phyloP scores from a whole-genome alignment of 768 basidiomycete species.

The Amanita phalloides region DNA sequence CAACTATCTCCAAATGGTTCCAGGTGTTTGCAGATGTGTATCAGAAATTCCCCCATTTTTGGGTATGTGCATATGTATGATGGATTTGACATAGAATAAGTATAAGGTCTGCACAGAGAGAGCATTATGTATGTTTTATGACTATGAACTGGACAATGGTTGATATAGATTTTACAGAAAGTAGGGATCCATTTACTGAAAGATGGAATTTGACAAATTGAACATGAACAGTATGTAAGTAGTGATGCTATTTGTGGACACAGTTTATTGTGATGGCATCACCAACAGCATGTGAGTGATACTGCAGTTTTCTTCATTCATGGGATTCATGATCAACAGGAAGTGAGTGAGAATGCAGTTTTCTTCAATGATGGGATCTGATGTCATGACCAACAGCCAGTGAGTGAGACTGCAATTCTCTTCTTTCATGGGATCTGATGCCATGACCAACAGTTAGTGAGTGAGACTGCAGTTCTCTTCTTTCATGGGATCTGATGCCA shows the following conservation, averaged over 20 bases:
- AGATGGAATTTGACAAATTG: neutral
- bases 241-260: too few species aligned
- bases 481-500: too few species aligned
- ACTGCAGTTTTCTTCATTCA: neutral
- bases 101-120: neutral
- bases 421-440: too few species aligned
- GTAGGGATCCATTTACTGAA: neutral
- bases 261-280: neutral
- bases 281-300: neutral
- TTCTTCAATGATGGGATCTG: too few species aligned
- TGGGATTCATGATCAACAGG: neutral
- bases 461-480: too few species aligned
- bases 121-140: neutral
- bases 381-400: too few species aligned
- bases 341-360: neutral
- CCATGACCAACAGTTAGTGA: too few species aligned
- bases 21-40: neutral
- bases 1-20: fast-evolving
- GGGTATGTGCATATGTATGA: neutral
- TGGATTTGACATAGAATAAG: neutral
- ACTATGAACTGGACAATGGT: neutral
- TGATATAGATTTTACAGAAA: neutral
- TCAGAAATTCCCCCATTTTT: neutral
- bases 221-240: neutral
- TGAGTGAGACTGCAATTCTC: too few species aligned